Conservation (phyloP, 1,284 basidiomycete genomes). For the Ceratobasidium sp. region DNA sequence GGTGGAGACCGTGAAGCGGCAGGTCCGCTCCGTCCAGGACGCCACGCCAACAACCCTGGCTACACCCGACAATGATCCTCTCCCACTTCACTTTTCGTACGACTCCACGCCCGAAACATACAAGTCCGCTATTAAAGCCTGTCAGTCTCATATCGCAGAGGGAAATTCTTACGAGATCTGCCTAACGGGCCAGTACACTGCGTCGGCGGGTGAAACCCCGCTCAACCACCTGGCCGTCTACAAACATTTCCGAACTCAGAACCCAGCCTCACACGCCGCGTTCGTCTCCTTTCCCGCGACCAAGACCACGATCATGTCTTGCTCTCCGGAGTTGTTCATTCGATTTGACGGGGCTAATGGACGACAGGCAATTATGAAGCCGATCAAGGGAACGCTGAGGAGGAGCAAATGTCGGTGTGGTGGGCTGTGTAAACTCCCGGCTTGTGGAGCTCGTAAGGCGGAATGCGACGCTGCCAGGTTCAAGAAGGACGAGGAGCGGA, state of each 20-base stretch:
- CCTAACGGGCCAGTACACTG: slow-evolving; percentile 79
- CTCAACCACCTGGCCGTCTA: slow-evolving; percentile 65
- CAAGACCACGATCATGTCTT: slow-evolving; percentile 68
- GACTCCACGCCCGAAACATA: slow-evolving; percentile 60
- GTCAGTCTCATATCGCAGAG: slow-evolving; percentile 79
- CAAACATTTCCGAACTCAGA: slow-evolving; percentile 74
- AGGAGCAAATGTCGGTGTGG: slow-evolving; percentile 34
- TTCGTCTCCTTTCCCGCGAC: slow-evolving; percentile 78
- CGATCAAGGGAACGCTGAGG: slow-evolving; percentile 84
- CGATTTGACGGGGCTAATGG: slow-evolving; percentile 76
- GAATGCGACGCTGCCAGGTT: slow-evolving; percentile 43
- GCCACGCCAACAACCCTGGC: slow-evolving; percentile 41
- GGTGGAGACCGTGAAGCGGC: slow-evolving; percentile 44
- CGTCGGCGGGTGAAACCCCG: slow-evolving; percentile 57
- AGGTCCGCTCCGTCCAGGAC: background rate
- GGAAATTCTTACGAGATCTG: slow-evolving; percentile 98
- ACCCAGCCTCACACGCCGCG: slow-evolving; percentile 92
- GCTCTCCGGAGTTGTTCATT: slow-evolving; percentile 94
- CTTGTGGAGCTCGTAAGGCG: slow-evolving; percentile 20
- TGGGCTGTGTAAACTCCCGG: slow-evolving; percentile 30
- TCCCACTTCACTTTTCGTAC: slow-evolving; percentile 19
- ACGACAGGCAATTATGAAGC: slow-evolving; percentile 30
- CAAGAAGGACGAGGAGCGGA: slow-evolving; percentile 52
- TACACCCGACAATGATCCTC: slow-evolving; percentile 46
- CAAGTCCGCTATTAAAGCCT: slow-evolving; percentile 74